A percentile compares a stretch with the other conserved stretches of the same genome.
Conservation (phyloP, 176 grass and related monocot genomes). For the Phyllostachys edulis region DNA sequence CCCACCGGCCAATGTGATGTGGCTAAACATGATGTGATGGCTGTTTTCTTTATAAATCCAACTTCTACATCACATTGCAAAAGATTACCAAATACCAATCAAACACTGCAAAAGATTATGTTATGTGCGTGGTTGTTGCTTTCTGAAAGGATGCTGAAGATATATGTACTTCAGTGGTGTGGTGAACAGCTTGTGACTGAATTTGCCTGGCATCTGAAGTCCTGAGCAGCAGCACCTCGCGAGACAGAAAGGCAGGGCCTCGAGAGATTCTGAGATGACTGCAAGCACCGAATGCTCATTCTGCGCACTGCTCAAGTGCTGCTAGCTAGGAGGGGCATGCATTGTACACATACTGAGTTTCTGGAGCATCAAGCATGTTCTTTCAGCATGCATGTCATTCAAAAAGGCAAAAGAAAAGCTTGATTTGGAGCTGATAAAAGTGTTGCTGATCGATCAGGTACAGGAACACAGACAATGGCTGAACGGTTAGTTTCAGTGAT, state of each 20-base stretch:
- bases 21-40: constrained; percentile 26
- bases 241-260: constrained; percentile 16
- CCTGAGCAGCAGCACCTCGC: not conserved
- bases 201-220: constrained; percentile 20
- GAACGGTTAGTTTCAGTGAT: not conserved
- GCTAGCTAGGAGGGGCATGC: not conserved
- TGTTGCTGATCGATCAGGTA: not conserved
- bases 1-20: constrained; percentile 42
- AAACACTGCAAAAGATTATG: not conserved
- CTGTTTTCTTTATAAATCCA: not conserved
- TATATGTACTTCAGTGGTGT: not conserved
- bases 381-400: not conserved
- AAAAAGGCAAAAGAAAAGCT: not conserved
- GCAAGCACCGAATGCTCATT: constrained; percentile 52
- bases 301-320: constrained; percentile 2
- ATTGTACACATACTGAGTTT: not conserved
- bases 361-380: constrained; percentile 12
- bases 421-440: not conserved
- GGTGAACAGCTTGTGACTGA: not conserved
- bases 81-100: not conserved
- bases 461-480: not conserved
- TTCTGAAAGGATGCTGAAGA: constrained; percentile 15
- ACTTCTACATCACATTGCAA: not conserved
- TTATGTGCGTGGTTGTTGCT: not conserved
- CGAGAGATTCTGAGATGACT: constrained; percentile 37